Percentiles rank a stretch among this genome's conserved stretches.
These are phyloP conservation scores for Colletotrichum karsti DNA, from an alignment of 2,329 filamentous ascomycete species.

Conservation along the genomic window DNA sequence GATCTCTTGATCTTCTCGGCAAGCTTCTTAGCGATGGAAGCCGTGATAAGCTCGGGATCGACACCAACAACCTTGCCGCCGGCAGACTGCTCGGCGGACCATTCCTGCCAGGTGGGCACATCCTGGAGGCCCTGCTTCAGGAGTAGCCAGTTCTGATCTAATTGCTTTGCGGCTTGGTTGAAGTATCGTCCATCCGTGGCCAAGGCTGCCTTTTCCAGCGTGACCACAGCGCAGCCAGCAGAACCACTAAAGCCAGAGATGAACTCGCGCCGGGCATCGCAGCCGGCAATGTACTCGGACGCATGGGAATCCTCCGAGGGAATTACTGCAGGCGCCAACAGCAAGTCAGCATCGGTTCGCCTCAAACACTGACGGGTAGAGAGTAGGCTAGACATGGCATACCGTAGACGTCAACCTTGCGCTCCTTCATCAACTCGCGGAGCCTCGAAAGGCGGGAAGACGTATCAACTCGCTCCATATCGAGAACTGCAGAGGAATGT, in stretches of 20 bases:
- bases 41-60: constrained; percentile 87
- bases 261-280: constrained; percentile 88
- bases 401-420: constrained; percentile 93
- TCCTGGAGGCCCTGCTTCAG: constrained; percentile 94
- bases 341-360: constrained; percentile 44
- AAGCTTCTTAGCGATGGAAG: constrained; percentile 70
- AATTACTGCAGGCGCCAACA: constrained; percentile 69
- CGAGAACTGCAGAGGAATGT: constrained; percentile 32
- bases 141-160: constrained; percentile 90
- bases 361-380: no score
- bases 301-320: constrained; percentile 98
- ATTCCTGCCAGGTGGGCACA: constrained; percentile 97
- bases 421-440: constrained; percentile 85
- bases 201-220: constrained; percentile 84
- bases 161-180: constrained; percentile 91
- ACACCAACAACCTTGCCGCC: constrained; percentile 90
- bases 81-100: constrained; percentile 86
- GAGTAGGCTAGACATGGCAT: no score
- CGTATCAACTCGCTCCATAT: constrained; percentile 84
- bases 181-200: constrained; percentile 98
- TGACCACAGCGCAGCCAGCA: constrained; percentile 90
- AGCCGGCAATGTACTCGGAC: constrained; percentile 97
- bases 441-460: constrained; percentile 78
- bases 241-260: constrained; percentile 96
- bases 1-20: constrained; percentile 87